These are phyloP conservation scores for Sordariomycetes sp. DNA, from an alignment of 2,329 filamentous ascomycete species.

Conservation along the genomic window DNA sequence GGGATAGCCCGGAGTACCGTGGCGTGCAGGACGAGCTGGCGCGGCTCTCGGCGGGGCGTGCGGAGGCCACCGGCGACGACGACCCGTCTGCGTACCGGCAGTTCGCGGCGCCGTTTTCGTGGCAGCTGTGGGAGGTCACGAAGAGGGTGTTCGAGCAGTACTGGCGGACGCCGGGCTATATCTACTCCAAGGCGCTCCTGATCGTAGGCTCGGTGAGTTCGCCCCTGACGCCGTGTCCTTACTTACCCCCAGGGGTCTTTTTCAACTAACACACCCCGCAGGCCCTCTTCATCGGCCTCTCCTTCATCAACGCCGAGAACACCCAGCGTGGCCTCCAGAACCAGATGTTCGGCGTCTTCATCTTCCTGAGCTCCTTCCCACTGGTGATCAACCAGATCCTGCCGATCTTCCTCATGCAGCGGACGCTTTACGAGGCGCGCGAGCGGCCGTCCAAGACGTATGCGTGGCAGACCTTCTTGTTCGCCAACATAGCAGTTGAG, in stretches of 20 bases:
- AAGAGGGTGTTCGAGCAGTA: constrained; percentile 24
- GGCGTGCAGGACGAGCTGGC: constrained; percentile 14
- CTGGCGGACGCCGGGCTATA: constrained; percentile 41
- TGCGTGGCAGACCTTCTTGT: constrained; percentile 57
- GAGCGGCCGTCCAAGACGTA: constrained; percentile 59
- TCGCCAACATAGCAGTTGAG: constrained; percentile 51
- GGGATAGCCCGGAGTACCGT: constrained; percentile 26
- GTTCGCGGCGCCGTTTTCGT: constrained; percentile 17
- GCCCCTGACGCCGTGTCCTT: neutral
- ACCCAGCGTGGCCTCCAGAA: constrained; percentile 59
- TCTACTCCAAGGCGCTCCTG: constrained; percentile 42
- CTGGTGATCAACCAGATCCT: constrained; percentile 56
- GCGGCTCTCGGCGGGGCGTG: constrained; percentile 13
- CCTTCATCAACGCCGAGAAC: constrained; percentile 50
- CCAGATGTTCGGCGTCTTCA: constrained; percentile 62
- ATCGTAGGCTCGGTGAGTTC: constrained; percentile 8
- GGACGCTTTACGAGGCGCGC: constrained; percentile 59
- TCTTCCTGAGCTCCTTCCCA: constrained; percentile 60
- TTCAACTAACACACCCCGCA: neutral
- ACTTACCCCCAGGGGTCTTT: neutral
- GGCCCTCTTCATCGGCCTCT: constrained; percentile 58
- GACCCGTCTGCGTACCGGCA: constrained; percentile 17
- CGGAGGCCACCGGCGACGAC: constrained; percentile 16
- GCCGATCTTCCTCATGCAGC: constrained; percentile 59
- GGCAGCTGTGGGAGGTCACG: constrained; percentile 20